Conservation (phyloP, 2,329 filamentous ascomycete genomes). For the Aaosphaeria pasadenensis region DNA sequence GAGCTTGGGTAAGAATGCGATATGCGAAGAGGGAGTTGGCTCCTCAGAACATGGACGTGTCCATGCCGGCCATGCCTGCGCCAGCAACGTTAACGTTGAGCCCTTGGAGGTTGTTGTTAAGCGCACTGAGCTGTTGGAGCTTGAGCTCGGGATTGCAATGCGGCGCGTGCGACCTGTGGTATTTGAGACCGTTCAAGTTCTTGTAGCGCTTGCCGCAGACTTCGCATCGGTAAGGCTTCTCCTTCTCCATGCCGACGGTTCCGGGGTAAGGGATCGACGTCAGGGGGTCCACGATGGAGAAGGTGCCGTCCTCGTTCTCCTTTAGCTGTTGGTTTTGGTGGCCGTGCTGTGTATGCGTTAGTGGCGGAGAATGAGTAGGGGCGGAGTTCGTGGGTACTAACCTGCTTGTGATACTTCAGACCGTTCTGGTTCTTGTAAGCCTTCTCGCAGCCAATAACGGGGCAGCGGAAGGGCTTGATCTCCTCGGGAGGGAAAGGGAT, state of each 20-base stretch:
- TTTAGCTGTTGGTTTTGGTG: constrained; percentile 96
- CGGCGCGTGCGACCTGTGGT: constrained; percentile 71
- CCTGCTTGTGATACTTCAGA: constrained; percentile 80
- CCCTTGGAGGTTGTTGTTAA: constrained; percentile 37
- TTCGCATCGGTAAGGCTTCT: constrained; percentile 97
- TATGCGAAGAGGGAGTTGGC: neutral
- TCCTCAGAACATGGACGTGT: constrained; percentile 48
- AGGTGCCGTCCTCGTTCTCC: constrained; percentile 94
- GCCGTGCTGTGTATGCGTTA: constrained; percentile 60
- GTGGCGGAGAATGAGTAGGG: constrained; percentile 4
- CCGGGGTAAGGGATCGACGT: constrained; percentile 93
- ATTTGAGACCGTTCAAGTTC: constrained; percentile 98
- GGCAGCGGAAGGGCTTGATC: constrained; percentile 96
- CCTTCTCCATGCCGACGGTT: constrained; percentile 98
- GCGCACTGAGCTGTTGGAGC: constrained; percentile 40
- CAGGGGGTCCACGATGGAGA: constrained; percentile 96
- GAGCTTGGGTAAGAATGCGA: neutral
- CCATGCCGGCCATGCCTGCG: constrained; percentile 55
- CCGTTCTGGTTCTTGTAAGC: constrained; percentile 99
- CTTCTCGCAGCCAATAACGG: constrained; percentile 97
- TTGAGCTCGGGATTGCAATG: constrained; percentile 84
- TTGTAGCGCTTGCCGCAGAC: constrained; percentile 98
- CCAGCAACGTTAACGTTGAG: constrained; percentile 45
- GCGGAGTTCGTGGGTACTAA: constrained; percentile 38
- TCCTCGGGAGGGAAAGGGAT: constrained; percentile 65